These are phyloP conservation scores for Rossbeevera mucosa DNA, from an alignment of 768 basidiomycete genomes.

Conservation along the genomic window DNA sequence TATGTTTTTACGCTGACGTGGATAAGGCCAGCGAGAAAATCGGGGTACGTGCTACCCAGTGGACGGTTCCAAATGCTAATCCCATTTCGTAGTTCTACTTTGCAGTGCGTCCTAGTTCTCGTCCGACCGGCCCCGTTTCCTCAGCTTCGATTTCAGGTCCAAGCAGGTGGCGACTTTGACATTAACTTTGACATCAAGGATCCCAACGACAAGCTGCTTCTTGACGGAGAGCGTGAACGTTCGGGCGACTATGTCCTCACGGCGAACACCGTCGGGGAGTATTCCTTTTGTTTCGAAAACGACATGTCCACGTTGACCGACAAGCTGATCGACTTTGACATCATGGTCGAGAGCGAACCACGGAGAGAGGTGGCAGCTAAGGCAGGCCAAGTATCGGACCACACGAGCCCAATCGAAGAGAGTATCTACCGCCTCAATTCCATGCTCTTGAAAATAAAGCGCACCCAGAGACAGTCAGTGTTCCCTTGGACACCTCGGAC, in stretches of 20 bases:
- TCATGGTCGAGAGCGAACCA: constrained; percentile 98
- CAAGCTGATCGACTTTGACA: constrained; percentile 93
- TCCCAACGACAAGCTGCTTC: constrained; percentile 80
- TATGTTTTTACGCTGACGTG: constrained; percentile 95
- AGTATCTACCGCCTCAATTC: constrained; percentile 89
- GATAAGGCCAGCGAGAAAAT: constrained; percentile 95
- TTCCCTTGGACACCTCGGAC: neutral
- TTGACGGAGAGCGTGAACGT: constrained; percentile 84
- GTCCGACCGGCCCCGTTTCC: neutral
- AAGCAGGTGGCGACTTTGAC: constrained; percentile 96
- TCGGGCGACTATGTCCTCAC: constrained; percentile 98
- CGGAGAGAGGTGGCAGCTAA: constrained; percentile 85
- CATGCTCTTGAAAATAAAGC: constrained; percentile 82
- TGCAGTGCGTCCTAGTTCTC: constrained; percentile 57
- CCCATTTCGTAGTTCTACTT: constrained; percentile 75
- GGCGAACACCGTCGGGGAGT: constrained; percentile 86
- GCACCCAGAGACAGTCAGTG: constrained; percentile 90
- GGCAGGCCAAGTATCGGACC: constrained; percentile 83
- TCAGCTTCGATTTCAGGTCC: constrained; percentile 51
- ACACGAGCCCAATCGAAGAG: constrained; percentile 91
- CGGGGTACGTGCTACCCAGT: constrained; percentile 50
- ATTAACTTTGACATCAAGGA: constrained; percentile 92
- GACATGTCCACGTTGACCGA: constrained; percentile 93
- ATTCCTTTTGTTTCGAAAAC: constrained; percentile 96
- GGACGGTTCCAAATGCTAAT: constrained; percentile 6